phyloP scores from a whole-genome alignment of 306 rosid species.

The Carpinus viminea region DNA sequence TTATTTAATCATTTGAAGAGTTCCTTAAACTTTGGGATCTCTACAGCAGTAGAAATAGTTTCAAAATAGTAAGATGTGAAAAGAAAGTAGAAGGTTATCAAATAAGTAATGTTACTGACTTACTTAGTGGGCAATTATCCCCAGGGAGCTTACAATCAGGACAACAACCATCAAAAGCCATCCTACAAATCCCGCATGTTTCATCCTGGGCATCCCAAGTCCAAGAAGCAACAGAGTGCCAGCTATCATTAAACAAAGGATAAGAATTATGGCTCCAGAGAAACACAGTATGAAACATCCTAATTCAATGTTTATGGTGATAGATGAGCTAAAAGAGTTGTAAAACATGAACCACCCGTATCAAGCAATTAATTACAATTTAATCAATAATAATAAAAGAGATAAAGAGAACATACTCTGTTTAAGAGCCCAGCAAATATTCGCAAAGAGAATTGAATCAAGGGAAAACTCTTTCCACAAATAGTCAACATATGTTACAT shows the following conservation, averaged over 20 bases:
- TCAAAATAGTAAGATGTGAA: background rate
- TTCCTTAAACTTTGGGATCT: background rate
- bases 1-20: background rate
- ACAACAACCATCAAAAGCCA: constrained; percentile 97
- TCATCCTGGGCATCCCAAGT: constrained; percentile 96
- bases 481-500: constrained; percentile 12
- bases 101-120: constrained; percentile 29
- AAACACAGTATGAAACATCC: background rate
- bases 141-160: constrained; percentile 93
- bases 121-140: constrained; percentile 89
- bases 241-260: constrained; percentile 44
- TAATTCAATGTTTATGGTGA: background rate
- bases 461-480: constrained; percentile 39
- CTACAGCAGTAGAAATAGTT: background rate
- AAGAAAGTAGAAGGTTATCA: background rate
- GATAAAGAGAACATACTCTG: constrained; percentile 53
- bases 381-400: constrained; percentile 15
- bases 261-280: background rate
- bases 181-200: constrained; percentile 89
- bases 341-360: background rate
- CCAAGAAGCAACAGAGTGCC: constrained; percentile 95
- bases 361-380: background rate
- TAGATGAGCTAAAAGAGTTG: background rate
- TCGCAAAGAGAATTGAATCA: constrained; percentile 39
- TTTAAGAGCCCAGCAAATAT: constrained; percentile 26